These are phyloP conservation scores for Fistulifera solaris DNA, from an alignment of 108 stramenopile species.

Conservation along the genomic window DNA sequence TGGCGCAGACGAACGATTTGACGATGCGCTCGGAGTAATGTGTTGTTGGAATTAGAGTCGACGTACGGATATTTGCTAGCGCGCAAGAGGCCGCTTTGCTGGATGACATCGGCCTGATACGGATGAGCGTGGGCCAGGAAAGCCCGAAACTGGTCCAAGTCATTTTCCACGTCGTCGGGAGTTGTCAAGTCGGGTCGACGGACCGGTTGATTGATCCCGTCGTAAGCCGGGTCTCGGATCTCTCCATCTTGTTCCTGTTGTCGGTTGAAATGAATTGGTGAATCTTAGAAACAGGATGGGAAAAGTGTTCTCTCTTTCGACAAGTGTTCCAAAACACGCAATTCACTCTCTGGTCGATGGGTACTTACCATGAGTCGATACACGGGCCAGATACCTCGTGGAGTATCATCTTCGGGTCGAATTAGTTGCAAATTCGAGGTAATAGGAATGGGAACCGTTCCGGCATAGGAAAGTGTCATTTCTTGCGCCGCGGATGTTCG, in stretches of 20 bases:
- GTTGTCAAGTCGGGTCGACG: not conserved
- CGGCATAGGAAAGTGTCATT: conserved; percentile 35
- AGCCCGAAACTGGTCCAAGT: conserved; percentile 27
- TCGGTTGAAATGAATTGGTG: not conserved
- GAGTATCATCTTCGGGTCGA: conserved; percentile 51
- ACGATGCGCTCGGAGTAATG: conserved; percentile 52
- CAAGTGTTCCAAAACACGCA: too few relatives aligned
- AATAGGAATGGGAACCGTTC: conserved; percentile 46
- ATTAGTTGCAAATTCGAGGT: conserved; percentile 63
- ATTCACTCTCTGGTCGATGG: conserved; percentile 1
- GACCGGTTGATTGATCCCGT: conserved; percentile 3
- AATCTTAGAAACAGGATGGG: conserved; percentile 1
- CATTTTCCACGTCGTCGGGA: conserved; percentile 4
- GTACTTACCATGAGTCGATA: conserved; percentile 80
- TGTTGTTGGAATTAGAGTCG: conserved; percentile 49
- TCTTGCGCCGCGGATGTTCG: not conserved
- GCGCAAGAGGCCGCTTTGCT: conserved; percentile 23
- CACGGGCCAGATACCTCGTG: conserved; percentile 67
- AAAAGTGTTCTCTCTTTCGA: conserved; percentile 8
- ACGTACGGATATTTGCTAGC: conserved; percentile 31
- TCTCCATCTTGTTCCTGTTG: conserved; percentile 59
- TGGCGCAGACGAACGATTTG: conserved; percentile 87
- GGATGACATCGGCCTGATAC: conserved; percentile 26
- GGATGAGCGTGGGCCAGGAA: conserved; percentile 29
- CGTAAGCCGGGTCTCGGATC: conserved; percentile 38